Evolutionary conservation across 2,329 filamentous ascomycete species (phyloP), one percentile per base, ranked within the genome.

Genomic region (Mycosphaerella arachidis): DNA sequence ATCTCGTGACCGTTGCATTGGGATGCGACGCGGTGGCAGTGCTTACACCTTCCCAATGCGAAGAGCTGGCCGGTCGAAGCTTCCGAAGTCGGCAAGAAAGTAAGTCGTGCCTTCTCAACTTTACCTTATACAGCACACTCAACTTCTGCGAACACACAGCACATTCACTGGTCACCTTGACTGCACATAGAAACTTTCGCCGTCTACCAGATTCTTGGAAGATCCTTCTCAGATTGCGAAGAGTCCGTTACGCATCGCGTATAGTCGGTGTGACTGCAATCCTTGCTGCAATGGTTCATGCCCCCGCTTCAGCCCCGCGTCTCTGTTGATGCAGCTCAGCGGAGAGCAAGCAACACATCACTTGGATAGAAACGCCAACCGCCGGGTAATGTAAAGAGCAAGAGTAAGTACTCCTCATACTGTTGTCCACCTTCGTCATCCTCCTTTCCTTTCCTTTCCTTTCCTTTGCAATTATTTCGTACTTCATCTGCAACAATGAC

Each of bases 401-500:
- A 24, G 24, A 24, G 24, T 24, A 24, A 24, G 24, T 24, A 24
- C 24, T 24, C 24, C 24, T 24, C 24, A 24, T 43, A 6, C 13
- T 3, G 13, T 43, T n/a, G 7, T n/a, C 13, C 13, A n/a, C 13
- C 18, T 16, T 18, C 43, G 10, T 20, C 6, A 12, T 40, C 51
- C 43, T 31, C 29, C 52, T 51, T 43, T 20, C 29, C 24, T 40
- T 29, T 20, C 29, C 24, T 40, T 29, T n/a, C 35, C 18, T 51
- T 16, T 35, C 10, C 18, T 33, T 40, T 37, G 10, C 55, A 27
- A n/a, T n/a, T n/a, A n/a, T n/a, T n/a, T n/a, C n/a, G n/a, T n/a
- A n/a, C n/a, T 16, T 35, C 10, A 12, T 33, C 29, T 37, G 10
- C 55, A 27, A 62, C 6, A 18, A 65, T 65, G 63, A 59, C 63